Base-by-base conservation (phyloP, 1,284 basidiomycete genomes). In the Tilletia horrida region DNA sequence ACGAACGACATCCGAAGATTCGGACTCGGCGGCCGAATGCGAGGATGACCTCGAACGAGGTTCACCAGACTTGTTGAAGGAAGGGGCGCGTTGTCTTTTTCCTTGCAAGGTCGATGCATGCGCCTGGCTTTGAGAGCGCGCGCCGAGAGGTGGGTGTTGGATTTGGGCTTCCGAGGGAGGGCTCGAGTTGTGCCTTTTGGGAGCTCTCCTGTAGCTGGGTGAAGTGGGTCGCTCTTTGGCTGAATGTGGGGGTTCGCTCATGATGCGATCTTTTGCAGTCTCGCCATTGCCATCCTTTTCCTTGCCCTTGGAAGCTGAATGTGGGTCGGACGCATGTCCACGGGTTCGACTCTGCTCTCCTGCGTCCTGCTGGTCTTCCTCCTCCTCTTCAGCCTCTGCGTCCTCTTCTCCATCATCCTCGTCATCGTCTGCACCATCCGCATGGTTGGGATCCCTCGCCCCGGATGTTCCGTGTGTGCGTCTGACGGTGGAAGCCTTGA, bases 1-100 rank as follows among this genome's bases (percentile, higher is more conserved):
- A 25, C 44, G 31, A 18, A 40, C 23, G 16, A 66, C 69, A 72
- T 74, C 44, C 69, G 71, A 8, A 74, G 67, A 61, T 74, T 71
- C 35, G 35, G 35, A 40, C 4, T 40, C 35, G 35, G 35, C 6
- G 35, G 35, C 35, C 11, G 35, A 40, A 4, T 40, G 35, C 6
- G 35, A 40, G 11, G 35, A 40, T 4, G 35, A 40, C 11, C 35
- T 40, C 35, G 35, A 40, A 11, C 35, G 35, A 40, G 35, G 35
- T 40, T 40, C 35, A 11, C 35, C 35, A 4, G 35, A 40, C 35
- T 40, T 40, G 35, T 40, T 40, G 35, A 40, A 40, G 35, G 35
- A 40, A 11, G 35, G 11, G 35, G 35, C 11, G 35, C 35, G 35
- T 40, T 4, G 35, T 4, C 35, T 40, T 11, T 40, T 40, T 4